Evolutionary conservation across 163 green algal genomes (phyloP), one percentile per base, ranked within the genome.

Genomic region (Scenedesmus sp.): DNA sequence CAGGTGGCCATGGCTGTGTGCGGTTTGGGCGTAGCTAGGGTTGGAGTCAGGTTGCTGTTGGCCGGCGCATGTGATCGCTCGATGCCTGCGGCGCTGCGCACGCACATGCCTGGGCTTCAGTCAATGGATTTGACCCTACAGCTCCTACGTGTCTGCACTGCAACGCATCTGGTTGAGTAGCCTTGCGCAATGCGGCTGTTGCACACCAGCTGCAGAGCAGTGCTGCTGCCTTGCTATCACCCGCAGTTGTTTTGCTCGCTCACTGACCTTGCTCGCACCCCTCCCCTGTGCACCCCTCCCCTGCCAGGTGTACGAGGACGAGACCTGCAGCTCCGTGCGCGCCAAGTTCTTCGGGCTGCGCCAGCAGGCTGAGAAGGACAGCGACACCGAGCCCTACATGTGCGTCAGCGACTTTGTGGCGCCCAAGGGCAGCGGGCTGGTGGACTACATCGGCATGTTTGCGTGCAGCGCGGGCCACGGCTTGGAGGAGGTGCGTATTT

Each of bases 331-430:
- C 26, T 82, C 92, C 54, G 79, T 88, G 60, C 56, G 60, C 10
- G 94, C 89, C 55, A 95, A 93, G 87, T 94, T 98, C 92, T 94
- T 94, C 82, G 95, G 96, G 3, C 90, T 99, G 87, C 94, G 98
- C 6, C 97, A 99, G 95, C 92, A 96, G 93, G 94, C 95, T 59
- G 95, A 97, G 91, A 95, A 95, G 91, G 93, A 95, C 26, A 46
- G 20, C 4, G 95, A 97, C 56, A 93, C 96, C 26, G 95, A 97
- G 62, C 95, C 98, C 0, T 99, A 99, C 96, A 94, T 97, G 85
- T 99, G 97, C 90, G 88, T 99, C 20, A 97, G 95, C 52, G 98
- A 99, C 95, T 99, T 99, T 90, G 95, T 99, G n/a, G 98, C 98
- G 0, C 98, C 98, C 16, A 96, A 97, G 84, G 95, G 92, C 59